phyloP scores from a whole-genome alignment of 805 yeast genomes.

The Suhomyces sp. region DNA sequence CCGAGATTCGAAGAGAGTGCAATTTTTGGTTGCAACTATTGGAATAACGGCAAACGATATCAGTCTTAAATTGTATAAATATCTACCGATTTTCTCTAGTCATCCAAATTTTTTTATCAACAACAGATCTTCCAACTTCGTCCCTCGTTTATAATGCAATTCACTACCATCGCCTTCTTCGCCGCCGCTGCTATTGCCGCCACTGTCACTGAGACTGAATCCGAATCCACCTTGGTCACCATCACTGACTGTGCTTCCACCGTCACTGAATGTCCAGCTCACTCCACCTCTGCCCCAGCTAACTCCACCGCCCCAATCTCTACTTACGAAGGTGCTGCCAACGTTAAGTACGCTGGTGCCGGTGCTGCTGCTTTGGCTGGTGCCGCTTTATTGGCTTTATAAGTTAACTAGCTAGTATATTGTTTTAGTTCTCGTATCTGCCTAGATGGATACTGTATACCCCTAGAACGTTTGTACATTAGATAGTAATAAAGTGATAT shows the following conservation, averaged over 20 bases:
- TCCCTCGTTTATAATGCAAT: slow-evolving; percentile 34
- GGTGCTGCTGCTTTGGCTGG: slow-evolving; percentile 50
- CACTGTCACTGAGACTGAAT: slow-evolving; percentile 35
- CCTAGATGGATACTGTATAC: not conserved
- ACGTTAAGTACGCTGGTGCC: slow-evolving; percentile 32
- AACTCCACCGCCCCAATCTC: slow-evolving; percentile 29
- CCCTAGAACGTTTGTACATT: slow-evolving; percentile 5
- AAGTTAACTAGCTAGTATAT: slow-evolving; percentile 9
- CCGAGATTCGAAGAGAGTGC: not conserved
- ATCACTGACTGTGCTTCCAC: slow-evolving; percentile 44
- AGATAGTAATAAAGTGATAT: slow-evolving; percentile 10
- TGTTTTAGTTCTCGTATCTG: not conserved
- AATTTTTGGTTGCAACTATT: not conserved
- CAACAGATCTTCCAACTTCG: slow-evolving; percentile 9
- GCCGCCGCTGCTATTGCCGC: slow-evolving; percentile 32
- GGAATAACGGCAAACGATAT: not conserved
- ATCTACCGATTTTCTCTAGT: not conserved
- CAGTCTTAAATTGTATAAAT: not conserved
- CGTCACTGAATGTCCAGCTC: slow-evolving; percentile 50
- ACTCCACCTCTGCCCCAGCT: slow-evolving; percentile 15
- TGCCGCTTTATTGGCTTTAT: slow-evolving; percentile 42
- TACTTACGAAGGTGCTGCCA: slow-evolving; percentile 37
- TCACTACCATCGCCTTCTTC: slow-evolving; percentile 36
- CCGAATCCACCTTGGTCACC: slow-evolving; percentile 42
- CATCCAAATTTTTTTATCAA: slow-evolving; percentile 4